phyloP scores from a whole-genome alignment of 2,329 filamentous ascomycete genomes.

The Pseudogymnoascus verrucosus region DNA sequence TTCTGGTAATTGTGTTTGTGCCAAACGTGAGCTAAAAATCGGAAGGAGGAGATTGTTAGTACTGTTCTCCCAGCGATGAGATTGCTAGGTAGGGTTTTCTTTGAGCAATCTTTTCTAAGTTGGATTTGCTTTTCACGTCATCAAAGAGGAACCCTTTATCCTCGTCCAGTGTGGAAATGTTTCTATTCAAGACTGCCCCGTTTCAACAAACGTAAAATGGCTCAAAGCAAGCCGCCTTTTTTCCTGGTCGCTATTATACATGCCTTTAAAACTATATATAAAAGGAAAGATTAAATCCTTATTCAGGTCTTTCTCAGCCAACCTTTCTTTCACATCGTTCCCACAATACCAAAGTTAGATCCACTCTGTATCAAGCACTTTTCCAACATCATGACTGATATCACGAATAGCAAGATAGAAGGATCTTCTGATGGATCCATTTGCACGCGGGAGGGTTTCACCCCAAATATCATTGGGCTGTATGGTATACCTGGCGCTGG shows the following conservation, averaged over 20 bases:
- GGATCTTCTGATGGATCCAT: not conserved
- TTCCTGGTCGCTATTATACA: too few species aligned
- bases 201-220: not conserved
- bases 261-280: too few species aligned
- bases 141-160: not conserved
- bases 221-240: not conserved
- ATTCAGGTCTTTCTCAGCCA: not conserved
- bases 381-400: not conserved
- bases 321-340: not conserved
- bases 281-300: too few species aligned
- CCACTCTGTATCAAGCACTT: not conserved
- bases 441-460: conserved; percentile 13
- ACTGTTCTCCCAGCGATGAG: not conserved
- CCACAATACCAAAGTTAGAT: not conserved
- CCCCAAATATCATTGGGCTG: conserved; percentile 40
- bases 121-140: not conserved
- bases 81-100: not conserved
- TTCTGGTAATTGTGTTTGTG: not conserved
- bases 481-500: conserved; percentile 49
- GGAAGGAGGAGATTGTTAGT: not conserved
- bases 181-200: not conserved
- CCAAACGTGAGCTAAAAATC: not conserved
- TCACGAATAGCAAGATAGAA: not conserved
- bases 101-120: not conserved
- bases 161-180: not conserved